A percentile compares a stretch with the other conserved stretches of the same genome.
These are phyloP conservation scores for Saprolegnia parasitica DNA, from an alignment of 352 stramenopile genomes.

Conservation along the genomic window DNA sequence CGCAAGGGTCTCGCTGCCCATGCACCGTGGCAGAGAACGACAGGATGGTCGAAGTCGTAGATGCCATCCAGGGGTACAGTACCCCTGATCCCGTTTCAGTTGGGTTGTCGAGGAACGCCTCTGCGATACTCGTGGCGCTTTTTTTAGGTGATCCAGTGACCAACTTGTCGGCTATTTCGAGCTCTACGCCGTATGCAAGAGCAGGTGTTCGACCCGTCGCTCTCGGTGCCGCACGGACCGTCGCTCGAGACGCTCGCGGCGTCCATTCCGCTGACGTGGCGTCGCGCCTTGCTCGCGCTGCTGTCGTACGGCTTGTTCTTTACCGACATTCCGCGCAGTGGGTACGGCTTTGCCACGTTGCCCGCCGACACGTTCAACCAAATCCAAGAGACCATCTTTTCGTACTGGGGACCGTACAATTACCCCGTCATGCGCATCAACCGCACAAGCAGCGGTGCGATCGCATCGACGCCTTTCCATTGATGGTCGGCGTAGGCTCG, in stretches of 20 bases:
- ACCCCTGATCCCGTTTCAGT: too few species aligned
- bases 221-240: too few species aligned
- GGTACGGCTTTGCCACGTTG: slow-evolving; percentile 1
- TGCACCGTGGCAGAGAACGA: too few species aligned
- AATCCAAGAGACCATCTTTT: not conserved
- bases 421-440: slow-evolving; percentile 10
- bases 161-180: too few species aligned
- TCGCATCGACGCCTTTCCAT: not conserved
- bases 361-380: not conserved
- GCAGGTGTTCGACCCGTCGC: too few species aligned
- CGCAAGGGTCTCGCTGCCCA: too few species aligned
- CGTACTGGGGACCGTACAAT: slow-evolving; percentile 2
- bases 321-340: slow-evolving; percentile 22
- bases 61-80: too few species aligned
- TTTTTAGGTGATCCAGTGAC: too few species aligned
- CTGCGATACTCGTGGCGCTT: too few species aligned
- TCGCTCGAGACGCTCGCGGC: not conserved
- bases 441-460: not conserved
- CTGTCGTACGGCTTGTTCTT: slow-evolving; percentile 15
- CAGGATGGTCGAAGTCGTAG: too few species aligned
- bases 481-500: not conserved
- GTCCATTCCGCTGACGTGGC: slow-evolving; percentile 1
- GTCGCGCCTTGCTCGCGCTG: not conserved
- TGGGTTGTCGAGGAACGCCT: too few species aligned
- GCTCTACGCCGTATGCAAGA: too few species aligned